These are phyloP conservation scores for Bipolaris cookei DNA, from an alignment of 2,329 filamentous ascomycete genomes.

Conservation along the genomic window DNA sequence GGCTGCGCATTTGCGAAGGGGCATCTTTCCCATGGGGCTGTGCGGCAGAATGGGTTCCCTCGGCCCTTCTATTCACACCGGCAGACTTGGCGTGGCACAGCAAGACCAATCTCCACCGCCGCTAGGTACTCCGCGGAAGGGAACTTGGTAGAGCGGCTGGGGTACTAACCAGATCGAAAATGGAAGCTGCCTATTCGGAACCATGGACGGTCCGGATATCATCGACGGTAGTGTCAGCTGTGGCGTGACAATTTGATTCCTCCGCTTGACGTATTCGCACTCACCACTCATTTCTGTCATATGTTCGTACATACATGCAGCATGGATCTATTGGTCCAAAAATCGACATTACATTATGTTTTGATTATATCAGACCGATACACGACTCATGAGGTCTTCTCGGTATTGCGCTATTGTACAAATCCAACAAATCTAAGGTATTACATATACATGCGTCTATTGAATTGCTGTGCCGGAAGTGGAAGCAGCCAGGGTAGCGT, in stretches of 20 bases:
- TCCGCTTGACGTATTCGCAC: background rate
- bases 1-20: background rate
- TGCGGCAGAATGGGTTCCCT: background rate
- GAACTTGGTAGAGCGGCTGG: background rate
- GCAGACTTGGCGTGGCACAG: background rate
- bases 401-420: background rate
- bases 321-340: background rate
- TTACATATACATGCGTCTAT: background rate
- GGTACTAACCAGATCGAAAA: background rate
- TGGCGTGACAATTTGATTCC: background rate
- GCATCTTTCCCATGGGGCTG: background rate
- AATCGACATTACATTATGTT: background rate
- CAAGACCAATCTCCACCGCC: background rate
- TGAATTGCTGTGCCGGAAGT: slow-evolving; percentile 22
- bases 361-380: background rate
- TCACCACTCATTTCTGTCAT: background rate
- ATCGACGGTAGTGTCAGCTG: background rate
- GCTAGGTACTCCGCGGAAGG: background rate
- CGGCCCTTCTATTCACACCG: background rate
- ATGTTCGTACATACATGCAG: background rate
- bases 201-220: background rate
- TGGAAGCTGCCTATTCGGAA: background rate
- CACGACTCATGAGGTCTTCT: background rate
- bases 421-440: background rate
- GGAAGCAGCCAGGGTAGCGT: slow-evolving; percentile 28